These are phyloP conservation scores for Solanum sitiens DNA, from an alignment of 257 asterid genomes.

Conservation along the genomic window DNA sequence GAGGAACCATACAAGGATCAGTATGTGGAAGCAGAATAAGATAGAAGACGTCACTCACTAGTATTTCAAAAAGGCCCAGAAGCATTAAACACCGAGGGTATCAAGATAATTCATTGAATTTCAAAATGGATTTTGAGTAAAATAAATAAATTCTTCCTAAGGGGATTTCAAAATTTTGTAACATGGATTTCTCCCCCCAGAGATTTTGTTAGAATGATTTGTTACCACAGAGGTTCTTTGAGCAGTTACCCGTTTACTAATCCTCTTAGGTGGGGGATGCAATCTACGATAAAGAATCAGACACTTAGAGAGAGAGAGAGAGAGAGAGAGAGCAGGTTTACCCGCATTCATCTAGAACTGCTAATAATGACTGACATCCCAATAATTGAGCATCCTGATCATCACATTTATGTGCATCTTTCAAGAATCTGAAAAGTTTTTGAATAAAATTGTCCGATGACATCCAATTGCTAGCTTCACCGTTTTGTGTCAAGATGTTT, in stretches of 20 bases:
- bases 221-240: not conserved
- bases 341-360: slow-evolving; percentile 60
- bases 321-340: slow-evolving; percentile 12
- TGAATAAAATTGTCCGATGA: slow-evolving; percentile 20
- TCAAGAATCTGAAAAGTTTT: slow-evolving; percentile 41
- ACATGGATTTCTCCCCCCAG: not conserved
- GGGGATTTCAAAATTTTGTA: not conserved
- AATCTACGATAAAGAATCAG: not conserved
- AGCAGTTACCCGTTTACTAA: not conserved
- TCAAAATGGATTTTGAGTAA: not conserved
- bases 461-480: slow-evolving; percentile 19
- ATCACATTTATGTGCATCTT: slow-evolving; percentile 35
- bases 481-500: slow-evolving; percentile 20
- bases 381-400: slow-evolving; percentile 54
- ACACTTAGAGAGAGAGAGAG: not conserved
- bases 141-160: not conserved
- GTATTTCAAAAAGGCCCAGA: not conserved
- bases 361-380: slow-evolving; percentile 54
- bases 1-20: slow-evolving; percentile 6
- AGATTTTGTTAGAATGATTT: not conserved
- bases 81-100: not conserved
- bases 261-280: not conserved
- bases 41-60: not conserved
- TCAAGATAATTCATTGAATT: not conserved
- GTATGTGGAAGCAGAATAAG: not conserved